These are phyloP conservation scores for Metschnikowia reukaufii DNA, from an alignment of 805 yeast genomes.

Conservation along the genomic window DNA sequence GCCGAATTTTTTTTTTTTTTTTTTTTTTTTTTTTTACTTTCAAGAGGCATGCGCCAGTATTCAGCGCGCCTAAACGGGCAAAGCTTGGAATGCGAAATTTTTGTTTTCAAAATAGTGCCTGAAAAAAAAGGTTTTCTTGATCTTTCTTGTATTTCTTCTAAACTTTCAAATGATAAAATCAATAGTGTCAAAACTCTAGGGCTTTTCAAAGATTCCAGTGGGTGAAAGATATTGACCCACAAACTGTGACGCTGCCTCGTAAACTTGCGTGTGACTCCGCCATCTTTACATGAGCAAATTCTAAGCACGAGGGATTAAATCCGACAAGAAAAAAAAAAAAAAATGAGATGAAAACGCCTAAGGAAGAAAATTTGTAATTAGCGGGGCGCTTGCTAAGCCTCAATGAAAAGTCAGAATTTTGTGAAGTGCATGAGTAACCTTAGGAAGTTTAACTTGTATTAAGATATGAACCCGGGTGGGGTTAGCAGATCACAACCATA, in stretches of 20 bases:
- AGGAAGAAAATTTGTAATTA: neutral
- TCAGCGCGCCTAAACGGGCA: slow-evolving; percentile 3
- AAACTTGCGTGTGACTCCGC: neutral
- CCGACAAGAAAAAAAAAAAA: neutral
- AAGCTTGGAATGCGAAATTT: neutral
- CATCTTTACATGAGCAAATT: slow-evolving; percentile 3
- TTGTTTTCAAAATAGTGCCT: neutral
- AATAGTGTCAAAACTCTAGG: neutral
- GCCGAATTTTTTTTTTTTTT: neutral
- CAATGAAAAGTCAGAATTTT: neutral
- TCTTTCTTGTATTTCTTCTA: neutral
- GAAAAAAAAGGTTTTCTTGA: neutral
- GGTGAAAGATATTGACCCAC: too few species aligned
- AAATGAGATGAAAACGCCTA: neutral
- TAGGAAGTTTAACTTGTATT: neutral
- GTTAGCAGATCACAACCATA: too few species aligned
- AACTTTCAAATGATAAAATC: neutral
- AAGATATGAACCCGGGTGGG: too few species aligned
- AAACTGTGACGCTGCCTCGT: too few species aligned
- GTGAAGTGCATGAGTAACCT: neutral
- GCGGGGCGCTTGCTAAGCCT: slow-evolving; percentile 4
- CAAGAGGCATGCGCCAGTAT: neutral
- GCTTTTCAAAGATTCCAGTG: too few species aligned
- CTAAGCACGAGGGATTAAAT: slow-evolving; percentile 1
- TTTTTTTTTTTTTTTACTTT: too few species aligned